Evolutionary conservation across 176 grass and related monocot species (phyloP).

Genomic region (Aegilops speltoides): DNA sequence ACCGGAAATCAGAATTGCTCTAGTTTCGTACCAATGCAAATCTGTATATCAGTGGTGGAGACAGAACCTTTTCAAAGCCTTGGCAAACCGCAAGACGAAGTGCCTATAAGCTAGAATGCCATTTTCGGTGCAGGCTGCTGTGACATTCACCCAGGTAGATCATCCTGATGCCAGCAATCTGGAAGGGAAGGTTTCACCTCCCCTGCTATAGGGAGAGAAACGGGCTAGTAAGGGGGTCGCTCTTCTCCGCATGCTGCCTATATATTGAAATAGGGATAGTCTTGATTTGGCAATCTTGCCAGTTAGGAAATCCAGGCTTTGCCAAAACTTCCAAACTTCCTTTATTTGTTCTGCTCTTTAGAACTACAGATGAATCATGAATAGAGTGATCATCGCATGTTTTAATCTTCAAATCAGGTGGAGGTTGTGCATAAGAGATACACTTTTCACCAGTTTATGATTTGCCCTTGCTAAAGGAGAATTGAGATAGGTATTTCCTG

Average conservation of each 20-base stretch:
- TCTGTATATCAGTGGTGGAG: not conserved
- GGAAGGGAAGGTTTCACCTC: not conserved
- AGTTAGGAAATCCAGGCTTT: not conserved
- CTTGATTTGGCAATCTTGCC: not conserved
- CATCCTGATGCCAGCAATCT: not conserved
- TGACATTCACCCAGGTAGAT: not conserved
- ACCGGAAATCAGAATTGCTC: not conserved
- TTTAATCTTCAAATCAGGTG: not conserved
- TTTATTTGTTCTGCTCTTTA: not conserved
- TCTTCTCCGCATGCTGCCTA: not conserved
- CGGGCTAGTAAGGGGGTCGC: not conserved
- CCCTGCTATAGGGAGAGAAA: not conserved
- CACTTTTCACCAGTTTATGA: not conserved
- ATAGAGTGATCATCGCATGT: not conserved
- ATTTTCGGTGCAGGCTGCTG: not conserved
- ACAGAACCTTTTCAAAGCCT: not conserved
- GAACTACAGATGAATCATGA: not conserved
- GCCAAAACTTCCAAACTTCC: not conserved
- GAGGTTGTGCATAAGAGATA: not conserved
- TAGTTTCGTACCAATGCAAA: not conserved
- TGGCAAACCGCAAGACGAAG: not conserved
- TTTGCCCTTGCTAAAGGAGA: too few relatives aligned
- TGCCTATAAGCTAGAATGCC: not conserved
- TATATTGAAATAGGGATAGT: not conserved
- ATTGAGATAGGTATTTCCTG: not conserved